Base-by-base conservation (phyloP, 345 rosid species). In the Citrus sp. region DNA sequence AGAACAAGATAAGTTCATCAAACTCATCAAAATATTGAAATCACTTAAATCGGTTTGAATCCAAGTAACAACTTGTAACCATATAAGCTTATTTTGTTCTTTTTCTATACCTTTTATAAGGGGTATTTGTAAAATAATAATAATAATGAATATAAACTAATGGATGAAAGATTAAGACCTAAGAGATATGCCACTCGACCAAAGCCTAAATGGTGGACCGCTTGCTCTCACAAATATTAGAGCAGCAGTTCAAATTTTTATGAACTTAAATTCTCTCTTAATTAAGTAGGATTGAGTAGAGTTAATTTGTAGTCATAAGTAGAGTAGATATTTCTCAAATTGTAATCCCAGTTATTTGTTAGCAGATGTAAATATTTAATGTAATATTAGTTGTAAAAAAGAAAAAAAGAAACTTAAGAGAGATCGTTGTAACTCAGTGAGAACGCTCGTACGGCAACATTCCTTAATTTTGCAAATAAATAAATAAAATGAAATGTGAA, bases 161-260 rank as follows among this genome's bases (percentile, higher is more conserved):
- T 35, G 4, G 3, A 34, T 7, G 4, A 21, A 21, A 35, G 8
- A 27, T 46, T 58, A 25, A 35, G 1, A 5, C 0, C 5, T 35
- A 35, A 35, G 37, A 35, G 37, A 0, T 0, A 35, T 6, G 7
- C 0, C 37, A 6, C 0, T 35, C 7, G 0, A 0, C 0, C 0
- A 35, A 35, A 6, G 1, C 1, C 1, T 0, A 5, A 0, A 0
- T 35, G 0, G 7, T 35, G 7, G 7, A 35, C 7, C 1, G 35
- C 1, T 35, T 35, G 7, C 7, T 35, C 37, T 6, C 37, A 1
- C 7, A 35, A 35, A 35, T 6, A 35, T 35, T 0, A 5, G 0
- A 35, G 0, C 37, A 6, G 1, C 0, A 5, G 0, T 35, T 35
- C 0, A 35, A 35, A 5, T 35, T 35, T 0, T 35, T 35, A 5